phyloP scores from a whole-genome alignment of 2,329 filamentous ascomycete species.

The Fusarium sp. region DNA sequence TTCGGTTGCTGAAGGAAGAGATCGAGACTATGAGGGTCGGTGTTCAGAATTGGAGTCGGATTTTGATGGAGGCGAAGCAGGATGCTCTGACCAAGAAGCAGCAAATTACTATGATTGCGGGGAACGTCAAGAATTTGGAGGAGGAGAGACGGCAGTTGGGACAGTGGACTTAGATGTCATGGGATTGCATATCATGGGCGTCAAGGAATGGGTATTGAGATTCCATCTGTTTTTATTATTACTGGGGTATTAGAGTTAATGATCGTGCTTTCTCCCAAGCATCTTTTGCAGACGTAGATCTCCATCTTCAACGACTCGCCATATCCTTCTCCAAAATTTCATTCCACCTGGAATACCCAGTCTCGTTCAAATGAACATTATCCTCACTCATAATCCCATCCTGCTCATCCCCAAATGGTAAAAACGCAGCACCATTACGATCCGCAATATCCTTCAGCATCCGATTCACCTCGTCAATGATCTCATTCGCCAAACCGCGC shows the following conservation, averaged over 20 bases:
- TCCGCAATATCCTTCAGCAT: background rate
- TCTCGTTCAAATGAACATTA: conserved; percentile 10
- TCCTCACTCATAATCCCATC: conserved; percentile 4
- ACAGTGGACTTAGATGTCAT: background rate
- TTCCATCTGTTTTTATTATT: background rate
- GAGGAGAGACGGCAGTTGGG: background rate
- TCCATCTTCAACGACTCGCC: background rate
- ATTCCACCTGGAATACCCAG: conserved; percentile 5
- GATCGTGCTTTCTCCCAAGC: background rate
- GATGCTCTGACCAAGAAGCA: background rate
- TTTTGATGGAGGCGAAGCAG: background rate
- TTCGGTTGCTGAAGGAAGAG: background rate
- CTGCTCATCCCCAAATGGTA: background rate
- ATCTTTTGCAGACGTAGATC: no score
- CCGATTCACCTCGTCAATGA: background rate
- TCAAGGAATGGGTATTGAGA: background rate
- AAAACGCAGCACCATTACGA: background rate
- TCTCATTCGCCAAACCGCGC: background rate
- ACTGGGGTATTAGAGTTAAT: background rate
- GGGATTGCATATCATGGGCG: background rate
- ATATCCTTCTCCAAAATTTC: background rate
- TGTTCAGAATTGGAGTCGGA: background rate
- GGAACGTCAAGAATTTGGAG: background rate
- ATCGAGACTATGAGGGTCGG: background rate
- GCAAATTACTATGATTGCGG: background rate